Base-by-base conservation (phyloP, 352 stramenopile genomes). In the Globisporangium parvum region DNA sequence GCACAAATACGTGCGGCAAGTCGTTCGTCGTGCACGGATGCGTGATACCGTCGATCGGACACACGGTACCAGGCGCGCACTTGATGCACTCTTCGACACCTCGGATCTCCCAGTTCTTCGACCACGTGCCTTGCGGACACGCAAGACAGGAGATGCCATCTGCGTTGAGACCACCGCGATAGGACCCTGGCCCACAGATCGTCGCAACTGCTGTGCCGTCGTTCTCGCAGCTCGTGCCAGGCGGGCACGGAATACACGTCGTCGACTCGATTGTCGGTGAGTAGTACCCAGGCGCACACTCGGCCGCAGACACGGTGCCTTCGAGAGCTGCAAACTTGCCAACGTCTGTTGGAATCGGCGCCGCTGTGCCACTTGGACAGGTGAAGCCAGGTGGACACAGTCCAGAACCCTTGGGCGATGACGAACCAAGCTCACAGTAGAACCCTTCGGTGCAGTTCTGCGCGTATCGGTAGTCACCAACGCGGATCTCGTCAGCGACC, bases 71-170 rank as follows among this genome's bases (percentile, higher is more conserved):
- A 6, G 96, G 88, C 0, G 95, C 81, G 73, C 95, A 98, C 23
- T 80, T 72, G 6, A 77, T 89, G 68, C 96, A 99, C 62, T 98
- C 93, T 31, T 90, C 80, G 33, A 95, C 82, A n/a, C 96, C 87
- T 49, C 94, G 84, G 3, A 99, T 69, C 49, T 98, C 92, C 93
- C 95, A 99, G 71, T 99, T 98, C 71, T 98, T 98, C 17, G 88
- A 98, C 96, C 96, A 99, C 12, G 91, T 98, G 6, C 96, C 96
- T 70, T 97, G 85, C 12, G 94, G 89, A 70, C 90, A 98, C 46
- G 83, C 71, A 3, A 88, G 65, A 65, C 95, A 98, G 10, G 91
- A 85, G 35, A 97, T 60, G 15, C 87, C 91, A 66, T 98, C 92
- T n/a, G 72, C 80, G 1, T 69, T 68, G 1, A 96, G 57, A 44